phyloP scores from a whole-genome alignment of 345 rosid species.

The Linum trigynum region DNA sequence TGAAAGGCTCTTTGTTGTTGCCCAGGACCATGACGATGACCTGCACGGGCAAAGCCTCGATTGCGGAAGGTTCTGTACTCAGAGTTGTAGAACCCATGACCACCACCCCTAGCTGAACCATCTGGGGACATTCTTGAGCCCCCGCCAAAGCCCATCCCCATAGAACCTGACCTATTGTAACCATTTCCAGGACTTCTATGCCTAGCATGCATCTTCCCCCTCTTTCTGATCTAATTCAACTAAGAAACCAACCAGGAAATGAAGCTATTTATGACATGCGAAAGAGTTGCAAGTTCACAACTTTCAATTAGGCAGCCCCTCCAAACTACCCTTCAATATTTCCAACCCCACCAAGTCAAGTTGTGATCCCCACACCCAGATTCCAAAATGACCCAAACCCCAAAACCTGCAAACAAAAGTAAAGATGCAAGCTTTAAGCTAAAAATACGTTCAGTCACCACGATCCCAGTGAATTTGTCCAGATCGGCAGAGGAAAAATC shows the following conservation, averaged over 20 bases:
- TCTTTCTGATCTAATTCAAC: neutral
- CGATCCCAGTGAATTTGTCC: neutral
- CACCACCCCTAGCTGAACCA: conserved; percentile 47
- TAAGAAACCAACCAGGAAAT: neutral
- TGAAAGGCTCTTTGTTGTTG: conserved; percentile 48
- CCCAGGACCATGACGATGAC: conserved; percentile 31
- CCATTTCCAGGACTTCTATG: conserved; percentile 90
- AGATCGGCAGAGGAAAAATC: neutral
- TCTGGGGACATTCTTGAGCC: conserved; percentile 50
- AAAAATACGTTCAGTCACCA: neutral
- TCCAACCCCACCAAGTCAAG: neutral
- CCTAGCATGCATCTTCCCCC: conserved; percentile 63
- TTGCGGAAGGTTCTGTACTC: conserved; percentile 55
- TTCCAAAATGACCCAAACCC: neutral
- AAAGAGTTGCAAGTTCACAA: too few relatives aligned
- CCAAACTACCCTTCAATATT: too few relatives aligned
- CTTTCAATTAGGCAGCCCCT: too few relatives aligned
- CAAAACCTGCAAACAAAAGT: neutral
- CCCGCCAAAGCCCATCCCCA: conserved; percentile 54
- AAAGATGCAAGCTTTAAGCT: neutral
- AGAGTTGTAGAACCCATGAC: conserved; percentile 67
- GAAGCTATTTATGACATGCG: neutral
- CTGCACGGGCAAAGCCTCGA: conserved; percentile 59
- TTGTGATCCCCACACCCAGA: neutral
- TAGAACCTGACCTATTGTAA: conserved; percentile 48